Evolutionary conservation across 73 alveolate genomes (phyloP).

Genomic region (Loxodes magnus): DNA sequence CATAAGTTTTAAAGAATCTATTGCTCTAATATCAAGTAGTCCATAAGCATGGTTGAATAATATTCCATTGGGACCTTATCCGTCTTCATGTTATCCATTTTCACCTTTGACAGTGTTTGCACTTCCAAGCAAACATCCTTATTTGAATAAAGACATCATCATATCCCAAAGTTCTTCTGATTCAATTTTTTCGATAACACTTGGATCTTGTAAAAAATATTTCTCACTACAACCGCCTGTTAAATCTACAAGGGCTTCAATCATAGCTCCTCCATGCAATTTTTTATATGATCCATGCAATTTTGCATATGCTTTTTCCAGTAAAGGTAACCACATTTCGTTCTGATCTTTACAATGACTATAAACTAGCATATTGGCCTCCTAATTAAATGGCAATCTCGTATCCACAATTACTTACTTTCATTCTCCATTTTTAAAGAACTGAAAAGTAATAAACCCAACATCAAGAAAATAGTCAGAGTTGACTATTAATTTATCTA

Average conservation of each 20-base stretch:
- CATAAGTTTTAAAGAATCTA: slow-evolving; percentile 70
- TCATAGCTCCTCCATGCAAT: slow-evolving; percentile 85
- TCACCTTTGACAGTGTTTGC: slow-evolving; percentile 81
- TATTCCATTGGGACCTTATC: slow-evolving; percentile 91
- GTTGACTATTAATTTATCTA: slow-evolving; percentile 54
- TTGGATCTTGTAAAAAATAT: slow-evolving; percentile 69
- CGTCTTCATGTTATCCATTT: slow-evolving; percentile 92
- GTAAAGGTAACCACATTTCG: slow-evolving; percentile 96
- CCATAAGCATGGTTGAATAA: slow-evolving; percentile 87
- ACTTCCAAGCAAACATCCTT: slow-evolving; percentile 89
- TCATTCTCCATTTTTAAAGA: slow-evolving; percentile 97
- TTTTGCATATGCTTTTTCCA: slow-evolving; percentile 98
- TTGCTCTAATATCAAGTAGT: slow-evolving; percentile 87
- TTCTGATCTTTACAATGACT: slow-evolving; percentile 89
- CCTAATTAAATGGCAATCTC: slow-evolving; percentile 83
- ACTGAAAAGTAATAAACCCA: slow-evolving; percentile 95
- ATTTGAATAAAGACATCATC: slow-evolving; percentile 54
- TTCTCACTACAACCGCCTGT: slow-evolving; percentile 95
- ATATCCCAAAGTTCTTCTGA: slow-evolving; percentile 83
- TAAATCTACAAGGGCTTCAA: slow-evolving; percentile 92
- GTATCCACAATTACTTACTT: slow-evolving; percentile 91
- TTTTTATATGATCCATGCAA: slow-evolving; percentile 88
- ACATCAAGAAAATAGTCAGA: slow-evolving; percentile 49
- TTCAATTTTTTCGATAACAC: slow-evolving; percentile 69
- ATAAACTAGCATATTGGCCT: slow-evolving; percentile 67